Base-by-base conservation (phyloP, 257 asterid species). In the Scutellaria baicalensis region DNA sequence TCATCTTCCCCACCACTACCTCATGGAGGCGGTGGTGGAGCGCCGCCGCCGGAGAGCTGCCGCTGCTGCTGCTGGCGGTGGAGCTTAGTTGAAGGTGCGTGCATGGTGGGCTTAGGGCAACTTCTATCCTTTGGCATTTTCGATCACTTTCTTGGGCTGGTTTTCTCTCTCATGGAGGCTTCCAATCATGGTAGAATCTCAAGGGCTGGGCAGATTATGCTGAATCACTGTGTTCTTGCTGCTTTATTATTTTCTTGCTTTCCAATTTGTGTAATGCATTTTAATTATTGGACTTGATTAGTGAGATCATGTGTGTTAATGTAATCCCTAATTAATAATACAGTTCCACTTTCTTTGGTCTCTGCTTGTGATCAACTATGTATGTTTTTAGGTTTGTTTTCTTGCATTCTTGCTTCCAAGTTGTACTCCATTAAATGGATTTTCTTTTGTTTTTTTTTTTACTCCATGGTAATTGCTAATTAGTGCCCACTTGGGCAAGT, bases 41-140 rank as follows among this genome's bases (percentile, higher is more conserved):
- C 50, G 13, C 64, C 43, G 36, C 49, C 8, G 48, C 63, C 42
- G 36, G 35, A 20, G 11, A 60, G 75, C 64, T 62, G 80, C 77
- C 23, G 78, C 21, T 64, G 75, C 64, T 62, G 80, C 77, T 35
- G 78, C 21, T 64, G 38, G 44, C 10, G 71, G 18, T 54, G 43
- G 65, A 62, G 71, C 73, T 70, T 58, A 57, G 71, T 51, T 71
- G 16, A 20, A 62, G 77, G 80, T 73, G 86, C 33, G 80, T 73
- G 86, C 33, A 27, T 27, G 86, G 74, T 43, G 77, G 73, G 75
- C 71, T 67, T 72, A 86, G 96, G 96, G 94, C 96, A 89, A 89
- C 95, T 87, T 85, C 84, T 69, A 87, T 89, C 92, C 96, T 89
- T 89, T 87, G 96, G 92, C 96, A 89, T 82, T 69, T 75, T 82